Conservation (phyloP, 1,139 yeast species). For the Candida smagusa region DNA sequence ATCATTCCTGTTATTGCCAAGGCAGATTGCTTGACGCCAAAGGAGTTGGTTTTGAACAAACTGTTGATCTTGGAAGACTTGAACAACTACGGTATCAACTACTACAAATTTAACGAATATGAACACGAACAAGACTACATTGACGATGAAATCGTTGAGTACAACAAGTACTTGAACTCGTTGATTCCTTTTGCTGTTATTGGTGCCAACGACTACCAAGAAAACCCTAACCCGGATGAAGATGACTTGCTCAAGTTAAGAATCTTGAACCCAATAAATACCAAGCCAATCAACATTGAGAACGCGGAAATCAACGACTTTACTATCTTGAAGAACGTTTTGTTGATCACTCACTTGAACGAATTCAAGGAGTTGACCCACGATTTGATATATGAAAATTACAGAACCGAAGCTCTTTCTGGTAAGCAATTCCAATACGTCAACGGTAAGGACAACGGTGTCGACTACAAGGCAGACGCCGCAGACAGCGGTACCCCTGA, state of each 20-base stretch:
- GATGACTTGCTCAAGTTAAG: conserved; percentile 39
- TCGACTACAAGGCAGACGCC: conserved; percentile 8
- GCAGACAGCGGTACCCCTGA: conserved; percentile 28
- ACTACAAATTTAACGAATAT: conserved; percentile 47
- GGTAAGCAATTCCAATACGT: conserved; percentile 46
- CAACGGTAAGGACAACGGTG: conserved; percentile 14
- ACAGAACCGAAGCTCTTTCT: conserved; percentile 64
- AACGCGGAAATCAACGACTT: conserved; percentile 62
- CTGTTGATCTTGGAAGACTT: conserved; percentile 42
- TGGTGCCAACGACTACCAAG: conserved; percentile 44
- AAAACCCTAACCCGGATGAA: conserved; percentile 27
- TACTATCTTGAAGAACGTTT: conserved; percentile 59
- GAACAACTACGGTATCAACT: conserved; percentile 37
- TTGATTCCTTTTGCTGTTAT: conserved; percentile 42
- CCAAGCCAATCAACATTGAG: conserved; percentile 47
- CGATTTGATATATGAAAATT: conserved; percentile 62
- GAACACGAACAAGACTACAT: conserved; percentile 47
- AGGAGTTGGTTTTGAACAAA: conserved; percentile 36
- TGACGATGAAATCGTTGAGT: conserved; percentile 49
- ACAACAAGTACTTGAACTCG: conserved; percentile 43
- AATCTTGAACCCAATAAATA: conserved; percentile 31
- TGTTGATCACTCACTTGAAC: conserved; percentile 74
- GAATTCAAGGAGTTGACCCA: conserved; percentile 73
- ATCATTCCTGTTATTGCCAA: conserved; percentile 43
- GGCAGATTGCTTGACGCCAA: conserved; percentile 39